Conservation (phyloP, 371 early-diverging fungal genomes). For the Cokeromyces recurvatus region DNA sequence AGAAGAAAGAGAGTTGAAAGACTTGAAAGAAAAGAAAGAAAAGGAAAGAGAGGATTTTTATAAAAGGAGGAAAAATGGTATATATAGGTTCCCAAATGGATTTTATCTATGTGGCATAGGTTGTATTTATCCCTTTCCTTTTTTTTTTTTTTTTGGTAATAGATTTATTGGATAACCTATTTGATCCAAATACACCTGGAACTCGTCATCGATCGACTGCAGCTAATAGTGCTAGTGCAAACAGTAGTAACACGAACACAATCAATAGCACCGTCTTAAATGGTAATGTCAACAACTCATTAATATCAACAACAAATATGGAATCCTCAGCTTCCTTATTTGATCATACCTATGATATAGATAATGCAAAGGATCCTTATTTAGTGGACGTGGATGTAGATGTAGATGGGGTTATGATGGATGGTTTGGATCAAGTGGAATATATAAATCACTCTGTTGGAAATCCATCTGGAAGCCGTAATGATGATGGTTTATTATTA, state of each 20-base stretch:
- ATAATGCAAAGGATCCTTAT: slow-evolving; percentile 26
- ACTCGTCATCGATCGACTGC: slow-evolving; percentile 10
- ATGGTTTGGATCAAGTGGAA: slow-evolving; percentile 40
- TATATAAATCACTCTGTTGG: slow-evolving; percentile 22
- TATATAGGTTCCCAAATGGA: not conserved
- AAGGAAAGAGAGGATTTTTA: slow-evolving; percentile 40
- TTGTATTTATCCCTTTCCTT: not conserved
- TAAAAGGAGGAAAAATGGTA: slow-evolving; percentile 42
- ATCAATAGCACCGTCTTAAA: not conserved
- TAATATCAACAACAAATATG: not conserved
- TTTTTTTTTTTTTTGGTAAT: too few species aligned
- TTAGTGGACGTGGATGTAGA: slow-evolving; percentile 49
- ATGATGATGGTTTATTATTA: slow-evolving; percentile 13
- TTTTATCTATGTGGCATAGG: too few species aligned
- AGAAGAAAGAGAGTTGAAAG: slow-evolving; percentile 39
- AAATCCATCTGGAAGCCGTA: slow-evolving; percentile 3
- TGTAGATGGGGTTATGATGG: slow-evolving; percentile 50
- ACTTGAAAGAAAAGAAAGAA: slow-evolving; percentile 36
- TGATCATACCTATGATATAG: too few species aligned
- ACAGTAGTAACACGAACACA: not conserved
- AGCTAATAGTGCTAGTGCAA: not conserved
- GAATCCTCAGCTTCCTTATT: too few species aligned
- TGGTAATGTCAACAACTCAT: not conserved
- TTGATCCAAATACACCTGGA: slow-evolving; percentile 23
- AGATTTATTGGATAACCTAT: slow-evolving; percentile 42